A percentile compares a stretch with the other conserved stretches of the same genome.
phyloP scores from a whole-genome alignment of 805 yeast genomes.

The Priceomyces fermenticarens region DNA sequence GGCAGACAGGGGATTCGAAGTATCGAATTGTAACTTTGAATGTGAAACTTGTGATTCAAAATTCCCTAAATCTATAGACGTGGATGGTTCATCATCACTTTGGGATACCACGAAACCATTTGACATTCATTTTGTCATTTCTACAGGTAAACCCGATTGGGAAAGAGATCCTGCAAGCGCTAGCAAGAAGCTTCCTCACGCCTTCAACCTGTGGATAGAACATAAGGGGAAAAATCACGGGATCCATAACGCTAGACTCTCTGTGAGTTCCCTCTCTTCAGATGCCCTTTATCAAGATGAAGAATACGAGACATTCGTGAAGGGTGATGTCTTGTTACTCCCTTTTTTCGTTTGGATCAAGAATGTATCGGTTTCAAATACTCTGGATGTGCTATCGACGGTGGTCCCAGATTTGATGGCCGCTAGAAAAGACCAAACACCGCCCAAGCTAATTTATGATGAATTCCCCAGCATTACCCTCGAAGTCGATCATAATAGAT shows the following conservation, averaged over 20 bases:
- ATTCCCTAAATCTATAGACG: conserved; percentile 50
- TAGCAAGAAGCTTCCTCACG: conserved; percentile 43
- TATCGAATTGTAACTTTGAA: conserved; percentile 49
- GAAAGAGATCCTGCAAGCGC: conserved; percentile 60
- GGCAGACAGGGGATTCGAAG: conserved; percentile 16
- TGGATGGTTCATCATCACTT: conserved; percentile 36
- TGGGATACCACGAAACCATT: conserved; percentile 73
- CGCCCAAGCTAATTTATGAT: conserved; percentile 1
- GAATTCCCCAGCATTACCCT: conserved; percentile 29
- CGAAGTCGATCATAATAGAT: conserved; percentile 30
- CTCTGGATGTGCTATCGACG: conserved; percentile 39
- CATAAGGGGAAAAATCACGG: conserved; percentile 12
- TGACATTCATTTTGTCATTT: conserved; percentile 70
- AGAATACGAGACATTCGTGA: conserved; percentile 37
- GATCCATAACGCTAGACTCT: conserved; percentile 41
- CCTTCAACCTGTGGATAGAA: conserved; percentile 37
- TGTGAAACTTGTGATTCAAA: conserved; percentile 54
- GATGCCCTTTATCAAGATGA: conserved; percentile 39
- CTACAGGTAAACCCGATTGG: conserved; percentile 90
- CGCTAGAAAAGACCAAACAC: conserved; percentile 2
- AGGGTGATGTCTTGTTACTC: conserved; percentile 61
- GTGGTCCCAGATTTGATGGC: conserved; percentile 39
- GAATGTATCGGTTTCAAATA: conserved; percentile 44
- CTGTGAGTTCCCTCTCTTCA: conserved; percentile 54
- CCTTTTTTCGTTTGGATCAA: conserved; percentile 75